Conservation (phyloP, 2,329 filamentous ascomycete species). For the Aspergillus costaricaensis region DNA sequence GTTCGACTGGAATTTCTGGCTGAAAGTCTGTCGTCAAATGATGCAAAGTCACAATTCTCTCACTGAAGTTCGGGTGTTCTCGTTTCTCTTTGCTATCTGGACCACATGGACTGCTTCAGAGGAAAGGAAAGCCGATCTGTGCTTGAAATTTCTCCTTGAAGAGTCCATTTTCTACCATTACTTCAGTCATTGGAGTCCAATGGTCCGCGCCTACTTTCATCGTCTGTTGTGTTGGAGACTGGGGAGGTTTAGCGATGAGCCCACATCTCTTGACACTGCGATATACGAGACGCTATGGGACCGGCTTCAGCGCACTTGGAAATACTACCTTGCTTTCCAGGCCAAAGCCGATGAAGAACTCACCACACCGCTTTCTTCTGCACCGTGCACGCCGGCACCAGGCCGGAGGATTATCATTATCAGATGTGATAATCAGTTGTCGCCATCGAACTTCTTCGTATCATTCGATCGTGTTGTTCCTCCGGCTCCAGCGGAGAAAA, state of each 20-base stretch:
- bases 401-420: conserved; percentile 87
- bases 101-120: conserved; percentile 67
- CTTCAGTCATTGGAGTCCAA: conserved; percentile 94
- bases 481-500: conserved; percentile 34
- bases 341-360: conserved; percentile 63
- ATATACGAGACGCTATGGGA: conserved; percentile 69
- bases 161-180: conserved; percentile 75
- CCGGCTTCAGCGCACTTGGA: conserved; percentile 72
- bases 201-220: conserved; percentile 93
- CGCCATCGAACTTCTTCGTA: conserved; percentile 57
- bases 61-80: conserved; percentile 81
- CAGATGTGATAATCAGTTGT: conserved; percentile 69
- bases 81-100: conserved; percentile 81
- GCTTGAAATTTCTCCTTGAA: conserved; percentile 72
- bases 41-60: conserved; percentile 82
- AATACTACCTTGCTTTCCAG: conserved; percentile 75
- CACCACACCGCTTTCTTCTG: conserved; percentile 67
- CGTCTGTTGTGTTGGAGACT: conserved; percentile 87
- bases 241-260: conserved; percentile 70
- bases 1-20: conserved; percentile 75
- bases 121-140: conserved; percentile 68
- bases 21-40: conserved; percentile 76
- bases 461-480: conserved; percentile 64
- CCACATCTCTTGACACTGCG: conserved; percentile 67
- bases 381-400: conserved; percentile 81